phyloP scores from a whole-genome alignment of 768 basidiomycete species.

The Boletus tylopilopsis region DNA sequence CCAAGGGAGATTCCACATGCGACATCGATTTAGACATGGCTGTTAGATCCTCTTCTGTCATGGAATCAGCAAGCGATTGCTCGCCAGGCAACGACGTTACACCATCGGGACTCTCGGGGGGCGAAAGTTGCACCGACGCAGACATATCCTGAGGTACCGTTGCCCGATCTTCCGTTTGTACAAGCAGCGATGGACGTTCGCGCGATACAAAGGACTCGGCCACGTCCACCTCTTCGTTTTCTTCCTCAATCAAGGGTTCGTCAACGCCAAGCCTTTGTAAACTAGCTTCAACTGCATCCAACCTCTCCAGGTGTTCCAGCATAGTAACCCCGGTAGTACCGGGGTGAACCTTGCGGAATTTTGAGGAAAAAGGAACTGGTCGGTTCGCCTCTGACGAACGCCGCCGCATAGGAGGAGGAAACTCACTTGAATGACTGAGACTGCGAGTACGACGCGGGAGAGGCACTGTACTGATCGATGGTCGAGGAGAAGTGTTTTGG shows the following conservation, averaged over 20 bases:
- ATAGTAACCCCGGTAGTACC: constrained; percentile 85
- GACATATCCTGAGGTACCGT: constrained; percentile 13
- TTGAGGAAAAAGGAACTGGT: constrained; percentile 81
- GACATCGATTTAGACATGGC: constrained; percentile 76
- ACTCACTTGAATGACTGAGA: constrained; percentile 58
- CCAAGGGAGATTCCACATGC: constrained; percentile 53
- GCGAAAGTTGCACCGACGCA: constrained; percentile 46
- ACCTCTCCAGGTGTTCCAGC: constrained; percentile 78
- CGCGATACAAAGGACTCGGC: constrained; percentile 42
- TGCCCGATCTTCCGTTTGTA: constrained; percentile 30
- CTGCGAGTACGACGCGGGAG: constrained; percentile 51
- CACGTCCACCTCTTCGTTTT: constrained; percentile 61
- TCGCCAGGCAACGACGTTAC: constrained; percentile 56
- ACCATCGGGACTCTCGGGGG: constrained; percentile 51
- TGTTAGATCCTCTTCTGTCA: constrained; percentile 67
- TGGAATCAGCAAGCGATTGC: constrained; percentile 48
- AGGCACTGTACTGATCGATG: constrained; percentile 62
- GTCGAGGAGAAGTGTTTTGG: constrained; percentile 49
- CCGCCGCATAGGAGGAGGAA: constrained; percentile 68
- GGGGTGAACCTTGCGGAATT: constrained; percentile 79
- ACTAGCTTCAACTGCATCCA: constrained; percentile 80
- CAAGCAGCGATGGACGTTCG: constrained; percentile 14
- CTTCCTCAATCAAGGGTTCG: constrained; percentile 46
- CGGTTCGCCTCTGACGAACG: constrained; percentile 61
- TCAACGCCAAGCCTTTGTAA: constrained; percentile 68